Base-by-base conservation (phyloP, 306 rosid species). In the Astragalus membranaceus region DNA sequence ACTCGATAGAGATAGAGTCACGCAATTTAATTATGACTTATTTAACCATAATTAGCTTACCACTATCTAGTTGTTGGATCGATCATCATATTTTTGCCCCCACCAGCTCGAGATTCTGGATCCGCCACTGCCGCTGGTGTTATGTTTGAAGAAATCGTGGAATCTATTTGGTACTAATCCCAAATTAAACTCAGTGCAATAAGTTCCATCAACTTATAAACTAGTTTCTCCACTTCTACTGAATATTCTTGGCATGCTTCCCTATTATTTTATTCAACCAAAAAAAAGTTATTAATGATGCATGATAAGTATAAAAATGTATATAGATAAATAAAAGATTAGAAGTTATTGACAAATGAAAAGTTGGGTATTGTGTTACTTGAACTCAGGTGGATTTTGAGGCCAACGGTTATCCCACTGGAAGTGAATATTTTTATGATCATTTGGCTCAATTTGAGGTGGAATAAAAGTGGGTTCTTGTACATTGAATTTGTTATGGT, bases 401-500 rank as follows among this genome's bases (percentile, higher is more conserved):
- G 96, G 98, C 96, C 98, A 92, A n/a, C 83, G 92, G 41, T 89
- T 92, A 36, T 72, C 67, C 91, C 87, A 70, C 46, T 74, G 67
- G 4, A 64, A 65, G 67, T 78, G 89, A 74, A 77, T 6, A 11
- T 62, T 67, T 66, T 50, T 43, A 0, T 78, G 85, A 52, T 79
- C 77, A 51, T 4, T 6, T 5, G 67, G 55, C 0, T 20, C 16
- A 12, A 29, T 61, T 0, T 85, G 80, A 20, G 87, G 85, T 1
- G 96, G 88, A 8, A 88, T 26, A 29, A 75, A 47, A 20, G 86
- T 84, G 4, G 67, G 82, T 66, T 89, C 84, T 15, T 79, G 79
- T 10, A 85, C 89, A 83, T 80, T 73, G 70, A 79, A 92, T n/a
- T n/a, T n/a, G n/a, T n/a, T n/a, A n/a, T n/a, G n/a, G n/a, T n/a